These are phyloP conservation scores for Torulaspora microellipsoides DNA, from an alignment of 805 yeast species.

Conservation along the genomic window DNA sequence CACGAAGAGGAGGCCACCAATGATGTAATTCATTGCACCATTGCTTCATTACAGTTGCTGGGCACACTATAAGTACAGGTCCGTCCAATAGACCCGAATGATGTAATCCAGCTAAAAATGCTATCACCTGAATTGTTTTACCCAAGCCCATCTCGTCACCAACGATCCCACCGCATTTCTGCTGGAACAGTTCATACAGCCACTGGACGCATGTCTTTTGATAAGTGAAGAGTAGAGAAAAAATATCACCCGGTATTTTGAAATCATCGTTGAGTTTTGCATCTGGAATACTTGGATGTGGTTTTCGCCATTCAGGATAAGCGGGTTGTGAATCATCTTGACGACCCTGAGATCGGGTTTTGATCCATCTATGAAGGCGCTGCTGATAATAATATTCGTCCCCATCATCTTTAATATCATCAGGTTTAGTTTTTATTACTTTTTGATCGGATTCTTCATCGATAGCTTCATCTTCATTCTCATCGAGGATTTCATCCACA, in stretches of 20 bases:
- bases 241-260: conserved; percentile 85
- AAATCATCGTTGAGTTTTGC: conserved; percentile 67
- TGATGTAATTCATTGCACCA: conserved; percentile 96
- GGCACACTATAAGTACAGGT: conserved; percentile 87
- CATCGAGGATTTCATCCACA: conserved; percentile 19
- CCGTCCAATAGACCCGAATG: conserved; percentile 68
- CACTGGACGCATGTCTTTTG: conserved; percentile 97
- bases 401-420: conserved; percentile 65
- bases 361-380: conserved; percentile 58
- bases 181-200: conserved; percentile 91
- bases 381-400: conserved; percentile 59
- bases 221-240: conserved; percentile 81
- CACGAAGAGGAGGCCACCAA: conserved; percentile 97
- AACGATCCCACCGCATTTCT: conserved; percentile 88
- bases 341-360: conserved; percentile 43
- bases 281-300: conserved; percentile 75
- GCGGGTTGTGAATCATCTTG: conserved; percentile 19
- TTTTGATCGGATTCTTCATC: conserved; percentile 22
- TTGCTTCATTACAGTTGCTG: conserved; percentile 92
- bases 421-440: conserved; percentile 21
- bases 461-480: conserved; percentile 12
- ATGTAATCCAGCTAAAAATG: conserved; percentile 87
- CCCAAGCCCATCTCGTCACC: conserved; percentile 99
- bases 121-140: conserved; percentile 86
- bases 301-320: conserved; percentile 59